A percentile compares a stretch with the other conserved stretches of the same genome.
phyloP scores from a whole-genome alignment of 2,329 filamentous ascomycete genomes.

The Ceratocystis huliohia region DNA sequence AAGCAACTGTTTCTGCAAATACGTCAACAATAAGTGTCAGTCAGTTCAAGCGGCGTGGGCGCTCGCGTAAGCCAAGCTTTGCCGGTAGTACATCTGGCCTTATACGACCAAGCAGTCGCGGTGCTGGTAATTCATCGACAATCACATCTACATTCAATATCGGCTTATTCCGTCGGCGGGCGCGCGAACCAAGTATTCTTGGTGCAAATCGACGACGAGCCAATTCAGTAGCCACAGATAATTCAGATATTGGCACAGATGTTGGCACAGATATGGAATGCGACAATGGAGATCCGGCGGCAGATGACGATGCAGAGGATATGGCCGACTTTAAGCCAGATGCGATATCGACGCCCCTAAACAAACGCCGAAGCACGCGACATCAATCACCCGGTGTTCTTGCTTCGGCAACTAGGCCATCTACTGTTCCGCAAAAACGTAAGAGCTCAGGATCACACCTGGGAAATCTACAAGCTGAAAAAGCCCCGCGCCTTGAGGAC shows the following conservation, averaged over 20 bases:
- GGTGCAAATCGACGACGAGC: slow-evolving; percentile 36
- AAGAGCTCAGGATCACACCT: slow-evolving; percentile 40
- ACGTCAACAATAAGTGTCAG: slow-evolving; percentile 37
- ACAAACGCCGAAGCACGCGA: slow-evolving; percentile 34
- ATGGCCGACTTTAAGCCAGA: slow-evolving; percentile 46
- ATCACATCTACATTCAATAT: slow-evolving; percentile 43
- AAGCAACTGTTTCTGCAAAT: slow-evolving; percentile 31
- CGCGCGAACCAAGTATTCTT: slow-evolving; percentile 49
- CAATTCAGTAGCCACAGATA: slow-evolving; percentile 20
- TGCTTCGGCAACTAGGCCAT: neutral
- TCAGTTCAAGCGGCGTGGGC: slow-evolving; percentile 35
- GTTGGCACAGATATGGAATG: slow-evolving; percentile 19
- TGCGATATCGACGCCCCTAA: slow-evolving; percentile 55
- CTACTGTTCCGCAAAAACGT: slow-evolving; percentile 34
- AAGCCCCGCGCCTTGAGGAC: slow-evolving; percentile 27
- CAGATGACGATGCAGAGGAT: slow-evolving; percentile 28
- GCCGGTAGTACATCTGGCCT: slow-evolving; percentile 39
- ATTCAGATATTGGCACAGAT: slow-evolving; percentile 23
- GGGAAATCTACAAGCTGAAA: slow-evolving; percentile 30
- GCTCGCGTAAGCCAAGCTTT: slow-evolving; percentile 39
- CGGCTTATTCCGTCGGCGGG: slow-evolving; percentile 44
- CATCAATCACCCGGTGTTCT: neutral
- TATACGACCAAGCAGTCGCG: slow-evolving; percentile 42
- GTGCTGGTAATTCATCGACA: slow-evolving; percentile 34
- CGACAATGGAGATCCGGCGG: slow-evolving; percentile 26